These are phyloP conservation scores for Penicillium corylophilum DNA, from an alignment of 2,329 filamentous ascomycete genomes.

Conservation along the genomic window DNA sequence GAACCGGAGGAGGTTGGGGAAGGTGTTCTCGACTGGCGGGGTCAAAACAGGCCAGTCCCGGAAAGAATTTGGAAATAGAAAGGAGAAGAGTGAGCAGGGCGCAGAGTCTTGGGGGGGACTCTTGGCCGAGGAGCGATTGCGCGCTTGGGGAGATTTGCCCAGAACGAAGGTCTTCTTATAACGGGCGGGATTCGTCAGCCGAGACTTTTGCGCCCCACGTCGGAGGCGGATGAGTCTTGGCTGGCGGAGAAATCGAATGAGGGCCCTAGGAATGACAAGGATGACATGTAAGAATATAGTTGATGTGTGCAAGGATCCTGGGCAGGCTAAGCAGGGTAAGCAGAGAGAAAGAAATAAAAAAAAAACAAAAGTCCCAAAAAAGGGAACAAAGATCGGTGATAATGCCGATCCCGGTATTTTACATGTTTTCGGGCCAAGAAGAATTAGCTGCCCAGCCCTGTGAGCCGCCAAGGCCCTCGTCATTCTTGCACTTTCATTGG, in stretches of 20 bases:
- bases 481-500: not conserved
- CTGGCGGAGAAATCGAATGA: constrained; percentile 4
- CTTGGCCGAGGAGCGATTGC: constrained; percentile 19
- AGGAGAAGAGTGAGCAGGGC: constrained; percentile 1
- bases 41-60: not conserved
- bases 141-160: constrained; percentile 17
- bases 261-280: not conserved
- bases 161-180: constrained; percentile 16
- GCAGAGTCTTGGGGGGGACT: constrained; percentile 16
- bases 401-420: not conserved
- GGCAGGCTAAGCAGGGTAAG: not conserved
- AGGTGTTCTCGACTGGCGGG: not conserved
- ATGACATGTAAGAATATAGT: not conserved
- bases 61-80: constrained; percentile 4
- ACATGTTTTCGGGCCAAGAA: constrained; percentile 3
- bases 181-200: constrained; percentile 29
- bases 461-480: constrained; percentile 10
- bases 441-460: constrained; percentile 13
- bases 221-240: constrained; percentile 22
- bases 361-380: not conserved
- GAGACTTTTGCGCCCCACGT: constrained; percentile 24
- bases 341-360: not conserved
- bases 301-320: not conserved
- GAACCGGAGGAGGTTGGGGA: not conserved
- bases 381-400: not conserved